phyloP scores from a whole-genome alignment of 2,329 filamentous ascomycete species.

The Colletotrichum sp. region DNA sequence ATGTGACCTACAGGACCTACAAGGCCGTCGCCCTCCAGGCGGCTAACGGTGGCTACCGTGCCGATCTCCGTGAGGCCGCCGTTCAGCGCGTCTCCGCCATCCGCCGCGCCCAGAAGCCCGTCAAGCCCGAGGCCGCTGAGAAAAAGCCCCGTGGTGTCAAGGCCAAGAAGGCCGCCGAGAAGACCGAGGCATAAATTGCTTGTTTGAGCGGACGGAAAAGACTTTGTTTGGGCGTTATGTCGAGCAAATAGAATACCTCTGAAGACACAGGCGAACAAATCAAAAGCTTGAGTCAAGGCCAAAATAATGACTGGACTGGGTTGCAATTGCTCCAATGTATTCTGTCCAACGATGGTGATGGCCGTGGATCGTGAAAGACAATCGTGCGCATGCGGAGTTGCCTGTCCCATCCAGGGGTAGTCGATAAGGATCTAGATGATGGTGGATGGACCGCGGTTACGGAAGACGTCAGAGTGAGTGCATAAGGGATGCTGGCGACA shows the following conservation, averaged over 20 bases:
- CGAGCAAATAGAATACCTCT: constrained; percentile 21
- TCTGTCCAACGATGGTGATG: not conserved
- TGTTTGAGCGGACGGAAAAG: constrained; percentile 12
- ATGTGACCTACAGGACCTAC: constrained; percentile 70
- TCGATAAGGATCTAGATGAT: not conserved
- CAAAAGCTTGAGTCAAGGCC: constrained; percentile 20
- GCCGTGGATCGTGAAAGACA: not conserved
- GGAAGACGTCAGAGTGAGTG: not conserved
- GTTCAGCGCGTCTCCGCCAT: constrained; percentile 88
- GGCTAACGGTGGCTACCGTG: constrained; percentile 85
- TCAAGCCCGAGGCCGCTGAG: constrained; percentile 72
- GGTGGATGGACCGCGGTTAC: not conserved
- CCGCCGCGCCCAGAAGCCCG: constrained; percentile 76
- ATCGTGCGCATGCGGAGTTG: not conserved
- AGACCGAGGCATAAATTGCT: constrained; percentile 47
- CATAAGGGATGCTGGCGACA: not conserved
- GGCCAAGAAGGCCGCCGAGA: constrained; percentile 71
- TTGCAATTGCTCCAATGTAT: not conserved
- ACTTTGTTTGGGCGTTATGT: constrained; percentile 21
- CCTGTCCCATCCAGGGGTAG: not conserved
- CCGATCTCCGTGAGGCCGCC: constrained; percentile 77
- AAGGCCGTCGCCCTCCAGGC: constrained; percentile 82
- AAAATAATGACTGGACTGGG: constrained; percentile 14
- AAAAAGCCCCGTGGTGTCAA: constrained; percentile 80
- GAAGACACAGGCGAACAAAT: constrained; percentile 19